Evolutionary conservation across 1,284 basidiomycete species (phyloP).

Genomic region (Trichosporon faecale): DNA sequence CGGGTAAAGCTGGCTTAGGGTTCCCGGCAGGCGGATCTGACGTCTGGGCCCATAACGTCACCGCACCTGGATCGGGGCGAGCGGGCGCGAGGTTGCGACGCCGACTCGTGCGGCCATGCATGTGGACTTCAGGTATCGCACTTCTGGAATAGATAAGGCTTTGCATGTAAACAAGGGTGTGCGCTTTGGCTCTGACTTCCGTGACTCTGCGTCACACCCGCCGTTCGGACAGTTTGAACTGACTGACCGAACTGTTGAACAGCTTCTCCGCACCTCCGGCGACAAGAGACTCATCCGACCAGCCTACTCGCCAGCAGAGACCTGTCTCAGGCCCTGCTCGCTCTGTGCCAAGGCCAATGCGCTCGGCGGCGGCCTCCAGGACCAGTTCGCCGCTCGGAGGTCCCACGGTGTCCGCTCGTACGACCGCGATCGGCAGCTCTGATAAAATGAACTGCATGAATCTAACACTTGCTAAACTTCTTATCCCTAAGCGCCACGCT

Average conservation of each 20-base stretch:
- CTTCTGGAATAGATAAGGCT: neutral
- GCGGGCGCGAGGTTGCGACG: too few species aligned
- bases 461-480: slow-evolving; percentile 9
- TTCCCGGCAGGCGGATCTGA: slow-evolving; percentile 8
- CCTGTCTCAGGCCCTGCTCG: too few species aligned
- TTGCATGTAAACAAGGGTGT: neutral
- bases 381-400: neutral
- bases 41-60: neutral
- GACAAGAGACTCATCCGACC: too few species aligned
- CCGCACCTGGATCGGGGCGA: neutral
- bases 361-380: neutral
- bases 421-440: neutral
- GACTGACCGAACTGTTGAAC: neutral
- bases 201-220: too few species aligned
- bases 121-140: neutral
- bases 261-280: too few species aligned
- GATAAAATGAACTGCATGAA: slow-evolving; percentile 7
- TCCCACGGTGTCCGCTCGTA: neutral
- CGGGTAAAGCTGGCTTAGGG: slow-evolving; percentile 4
- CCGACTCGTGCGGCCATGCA: neutral
- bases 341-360: neutral
- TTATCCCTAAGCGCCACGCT: slow-evolving; percentile 29
- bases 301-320: too few species aligned
- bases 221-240: neutral
- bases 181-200: too few species aligned